Percentiles rank a stretch among this genome's conserved stretches.
Conservation (phyloP, 192 early-diverging fungal species). For the Geranomyces variabilis region DNA sequence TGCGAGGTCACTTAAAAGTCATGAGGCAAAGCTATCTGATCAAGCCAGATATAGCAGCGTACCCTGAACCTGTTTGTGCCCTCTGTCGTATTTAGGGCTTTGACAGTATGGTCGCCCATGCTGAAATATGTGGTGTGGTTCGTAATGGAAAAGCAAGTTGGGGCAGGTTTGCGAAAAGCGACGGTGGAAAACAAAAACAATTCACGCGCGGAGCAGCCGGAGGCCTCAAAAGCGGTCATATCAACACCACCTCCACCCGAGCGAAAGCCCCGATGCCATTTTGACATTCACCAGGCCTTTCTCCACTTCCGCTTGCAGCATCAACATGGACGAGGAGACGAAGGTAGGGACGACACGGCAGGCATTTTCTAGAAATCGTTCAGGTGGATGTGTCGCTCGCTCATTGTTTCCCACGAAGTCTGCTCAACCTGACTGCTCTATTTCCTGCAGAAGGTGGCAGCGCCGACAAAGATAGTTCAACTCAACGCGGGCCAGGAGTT, state of each 20-base stretch:
- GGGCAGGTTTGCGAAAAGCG: constrained; percentile 66
- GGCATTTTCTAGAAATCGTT: too few relatives aligned
- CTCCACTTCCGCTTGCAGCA: too few relatives aligned
- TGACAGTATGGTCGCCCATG: constrained; percentile 30
- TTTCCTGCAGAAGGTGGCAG: background rate
- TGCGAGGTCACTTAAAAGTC: background rate
- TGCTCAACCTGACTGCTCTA: too few relatives aligned
- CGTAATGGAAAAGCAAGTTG: constrained; percentile 64
- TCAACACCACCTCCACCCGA: too few relatives aligned
- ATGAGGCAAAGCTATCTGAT: background rate
- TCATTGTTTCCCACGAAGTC: too few relatives aligned
- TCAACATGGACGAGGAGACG: too few relatives aligned
- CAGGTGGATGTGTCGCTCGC: too few relatives aligned
- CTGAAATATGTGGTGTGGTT: constrained; percentile 28
- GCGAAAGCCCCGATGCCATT: too few relatives aligned
- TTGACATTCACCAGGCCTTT: too few relatives aligned
- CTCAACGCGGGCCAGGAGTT: constrained; percentile 77
- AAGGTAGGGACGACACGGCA: too few relatives aligned
- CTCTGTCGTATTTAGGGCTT: constrained; percentile 66
- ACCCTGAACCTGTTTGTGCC: constrained; percentile 73
- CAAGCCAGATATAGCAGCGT: constrained; percentile 20
- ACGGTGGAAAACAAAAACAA: constrained; percentile 89
- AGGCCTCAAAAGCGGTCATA: too few relatives aligned
- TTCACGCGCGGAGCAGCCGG: too few relatives aligned
- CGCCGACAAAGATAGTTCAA: background rate